Conservation (phyloP, 1,139 yeast species). For the Kluyveromyces sp. region DNA sequence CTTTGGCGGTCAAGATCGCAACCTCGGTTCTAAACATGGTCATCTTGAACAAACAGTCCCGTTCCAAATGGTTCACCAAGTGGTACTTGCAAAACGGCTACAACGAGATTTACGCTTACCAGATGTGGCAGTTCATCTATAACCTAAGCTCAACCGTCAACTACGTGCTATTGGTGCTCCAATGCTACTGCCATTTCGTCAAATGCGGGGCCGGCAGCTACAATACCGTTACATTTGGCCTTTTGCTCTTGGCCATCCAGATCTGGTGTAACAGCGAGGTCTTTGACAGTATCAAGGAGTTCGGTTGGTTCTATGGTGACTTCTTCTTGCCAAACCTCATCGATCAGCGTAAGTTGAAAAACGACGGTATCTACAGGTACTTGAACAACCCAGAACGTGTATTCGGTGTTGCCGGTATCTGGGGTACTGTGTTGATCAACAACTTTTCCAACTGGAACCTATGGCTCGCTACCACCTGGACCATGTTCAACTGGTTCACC, state of each 20-base stretch:
- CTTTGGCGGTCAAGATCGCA: constrained; percentile 44
- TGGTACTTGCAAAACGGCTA: constrained; percentile 60
- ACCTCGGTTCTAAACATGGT: constrained; percentile 49
- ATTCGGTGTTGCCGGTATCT: constrained; percentile 74
- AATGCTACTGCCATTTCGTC: constrained; percentile 26
- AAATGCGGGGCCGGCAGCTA: constrained; percentile 19
- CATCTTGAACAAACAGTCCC: constrained; percentile 54
- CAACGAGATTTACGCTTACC: constrained; percentile 60
- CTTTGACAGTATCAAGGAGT: constrained; percentile 67
- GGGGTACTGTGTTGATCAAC: constrained; percentile 66
- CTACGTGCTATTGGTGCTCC: constrained; percentile 32
- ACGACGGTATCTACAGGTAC: constrained; percentile 79
- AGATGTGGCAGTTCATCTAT: constrained; percentile 71
- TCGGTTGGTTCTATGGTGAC: constrained; percentile 90
- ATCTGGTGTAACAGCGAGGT: constrained; percentile 68
- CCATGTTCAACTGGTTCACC: constrained; percentile 55
- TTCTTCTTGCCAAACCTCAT: constrained; percentile 59
- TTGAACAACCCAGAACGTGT: constrained; percentile 80
- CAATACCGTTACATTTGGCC: constrained; percentile 47
- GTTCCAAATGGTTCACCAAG: constrained; percentile 57
- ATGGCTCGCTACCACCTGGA: constrained; percentile 58
- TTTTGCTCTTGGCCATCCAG: constrained; percentile 56
- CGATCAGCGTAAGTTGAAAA: constrained; percentile 42
- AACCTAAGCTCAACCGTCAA: constrained; percentile 41
- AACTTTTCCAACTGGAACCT: constrained; percentile 49